These are phyloP conservation scores for Calonectria ilicicola DNA, from an alignment of 2,329 filamentous ascomycete genomes.

Conservation along the genomic window DNA sequence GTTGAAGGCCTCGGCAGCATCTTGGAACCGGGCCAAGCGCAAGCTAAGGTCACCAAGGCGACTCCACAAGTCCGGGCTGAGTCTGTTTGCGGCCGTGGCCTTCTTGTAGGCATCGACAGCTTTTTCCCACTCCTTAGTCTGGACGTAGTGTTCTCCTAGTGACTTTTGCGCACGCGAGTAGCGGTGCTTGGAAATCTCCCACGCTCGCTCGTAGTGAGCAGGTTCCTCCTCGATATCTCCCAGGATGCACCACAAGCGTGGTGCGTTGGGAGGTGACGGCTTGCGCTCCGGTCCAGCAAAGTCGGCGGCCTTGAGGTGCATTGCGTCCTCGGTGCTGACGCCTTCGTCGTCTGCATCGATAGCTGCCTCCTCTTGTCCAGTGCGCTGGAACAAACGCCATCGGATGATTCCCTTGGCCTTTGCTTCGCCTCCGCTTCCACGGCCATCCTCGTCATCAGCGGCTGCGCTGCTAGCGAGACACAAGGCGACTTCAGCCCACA, in stretches of 20 bases:
- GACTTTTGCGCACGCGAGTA: conserved; percentile 91
- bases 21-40: conserved; percentile 79
- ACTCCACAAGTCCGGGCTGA: conserved; percentile 89
- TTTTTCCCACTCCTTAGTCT: conserved; percentile 72
- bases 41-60: conserved; percentile 90
- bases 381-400: conserved; percentile 81
- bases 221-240: conserved; percentile 87
- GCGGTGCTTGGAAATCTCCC: conserved; percentile 83
- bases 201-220: conserved; percentile 84
- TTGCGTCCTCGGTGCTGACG: conserved; percentile 60
- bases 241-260: conserved; percentile 91
- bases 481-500: conserved; percentile 95
- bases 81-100: conserved; percentile 81
- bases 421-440: conserved; percentile 74
- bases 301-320: conserved; percentile 64
- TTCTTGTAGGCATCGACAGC: conserved; percentile 83
- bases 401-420: conserved; percentile 84
- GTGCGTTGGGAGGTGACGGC: conserved; percentile 83
- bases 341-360: conserved; percentile 63
- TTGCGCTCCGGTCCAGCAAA: conserved; percentile 73
- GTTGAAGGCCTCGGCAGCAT: conserved; percentile 86
- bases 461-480: conserved; percentile 77
- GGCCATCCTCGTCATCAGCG: conserved; percentile 68
- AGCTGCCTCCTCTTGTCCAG: conserved; percentile 47
- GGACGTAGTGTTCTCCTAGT: conserved; percentile 82